Conservation (phyloP, 805 yeast genomes). For the Lipomyces chichibuensis region DNA sequence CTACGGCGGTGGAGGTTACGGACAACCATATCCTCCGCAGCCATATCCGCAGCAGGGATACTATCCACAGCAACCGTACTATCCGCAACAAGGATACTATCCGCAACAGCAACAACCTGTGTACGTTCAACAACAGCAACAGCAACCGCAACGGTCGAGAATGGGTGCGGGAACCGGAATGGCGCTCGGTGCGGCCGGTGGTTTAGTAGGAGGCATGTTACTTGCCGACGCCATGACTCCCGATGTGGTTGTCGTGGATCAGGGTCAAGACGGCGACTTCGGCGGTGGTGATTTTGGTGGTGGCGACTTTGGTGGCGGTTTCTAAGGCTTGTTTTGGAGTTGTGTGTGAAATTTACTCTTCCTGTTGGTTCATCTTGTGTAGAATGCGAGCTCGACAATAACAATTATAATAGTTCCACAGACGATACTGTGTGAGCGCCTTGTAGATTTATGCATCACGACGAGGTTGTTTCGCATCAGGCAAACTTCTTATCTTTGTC, state of each 20-base stretch:
- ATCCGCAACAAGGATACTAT: conserved; percentile 44
- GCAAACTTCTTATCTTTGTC: no score
- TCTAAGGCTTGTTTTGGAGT: no score
- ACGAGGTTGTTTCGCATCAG: no score
- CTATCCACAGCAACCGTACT: conserved; percentile 38
- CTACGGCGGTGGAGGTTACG: conserved; percentile 32
- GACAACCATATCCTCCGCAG: conserved; percentile 35
- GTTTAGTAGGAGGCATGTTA: conserved; percentile 64
- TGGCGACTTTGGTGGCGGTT: conserved; percentile 23
- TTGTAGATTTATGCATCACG: no score
- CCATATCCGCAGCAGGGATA: conserved; percentile 40
- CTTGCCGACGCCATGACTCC: conserved; percentile 51
- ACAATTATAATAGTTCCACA: no score
- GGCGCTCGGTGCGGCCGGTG: conserved; percentile 60
- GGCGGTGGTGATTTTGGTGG: conserved; percentile 44
- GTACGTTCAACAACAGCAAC: conserved; percentile 39
- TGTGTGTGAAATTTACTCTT: no score
- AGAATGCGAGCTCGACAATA: no score
- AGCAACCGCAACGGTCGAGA: conserved; percentile 44
- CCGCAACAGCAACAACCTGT: conserved; percentile 42
- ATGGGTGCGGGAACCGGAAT: conserved; percentile 47
- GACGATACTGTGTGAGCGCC: no score
- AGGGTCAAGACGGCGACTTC: conserved; percentile 20
- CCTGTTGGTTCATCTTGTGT: no score
- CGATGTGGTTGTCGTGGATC: conserved; percentile 31